phyloP scores from a whole-genome alignment of 306 rosid genomes.

The Castanea crenata region DNA sequence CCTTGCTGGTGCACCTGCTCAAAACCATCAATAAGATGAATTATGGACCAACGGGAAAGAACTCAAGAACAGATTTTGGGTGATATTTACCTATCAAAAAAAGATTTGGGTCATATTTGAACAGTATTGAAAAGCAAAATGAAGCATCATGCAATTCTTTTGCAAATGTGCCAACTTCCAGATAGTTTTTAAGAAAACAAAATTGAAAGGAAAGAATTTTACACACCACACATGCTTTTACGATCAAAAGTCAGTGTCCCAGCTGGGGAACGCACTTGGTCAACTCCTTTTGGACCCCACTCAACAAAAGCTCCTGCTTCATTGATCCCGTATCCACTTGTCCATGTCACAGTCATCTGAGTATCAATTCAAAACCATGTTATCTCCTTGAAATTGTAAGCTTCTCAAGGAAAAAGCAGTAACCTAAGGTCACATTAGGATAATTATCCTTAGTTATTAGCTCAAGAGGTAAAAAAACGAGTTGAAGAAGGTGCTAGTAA shows the following conservation, averaged over 20 bases:
- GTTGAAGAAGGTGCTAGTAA: not conserved
- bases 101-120: not conserved
- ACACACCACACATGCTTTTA: slow-evolving; percentile 81
- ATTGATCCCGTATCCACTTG: slow-evolving; percentile 77
- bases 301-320: slow-evolving; percentile 87
- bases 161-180: not conserved
- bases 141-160: not conserved
- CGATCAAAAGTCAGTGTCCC: slow-evolving; percentile 84
- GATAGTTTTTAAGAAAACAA: not conserved
- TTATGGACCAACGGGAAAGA: not conserved
- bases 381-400: slow-evolving; percentile 5
- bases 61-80: not conserved
- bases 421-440: not conserved
- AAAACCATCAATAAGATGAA: slow-evolving; percentile 6
- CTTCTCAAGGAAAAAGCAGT: not conserved
- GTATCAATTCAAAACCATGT: slow-evolving; percentile 9
- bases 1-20: slow-evolving; percentile 89
- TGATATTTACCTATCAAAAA: not conserved
- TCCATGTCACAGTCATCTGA: slow-evolving; percentile 97
- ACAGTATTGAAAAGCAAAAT: not conserved
- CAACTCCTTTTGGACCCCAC: slow-evolving; percentile 72
- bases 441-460: not conserved
- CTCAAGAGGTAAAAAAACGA: not conserved
- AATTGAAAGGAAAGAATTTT: slow-evolving; percentile 19
- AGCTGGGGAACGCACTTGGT: slow-evolving; percentile 54